phyloP scores from a whole-genome alignment of 2,329 filamentous ascomycete genomes.

The Neofusicoccum parvum region DNA sequence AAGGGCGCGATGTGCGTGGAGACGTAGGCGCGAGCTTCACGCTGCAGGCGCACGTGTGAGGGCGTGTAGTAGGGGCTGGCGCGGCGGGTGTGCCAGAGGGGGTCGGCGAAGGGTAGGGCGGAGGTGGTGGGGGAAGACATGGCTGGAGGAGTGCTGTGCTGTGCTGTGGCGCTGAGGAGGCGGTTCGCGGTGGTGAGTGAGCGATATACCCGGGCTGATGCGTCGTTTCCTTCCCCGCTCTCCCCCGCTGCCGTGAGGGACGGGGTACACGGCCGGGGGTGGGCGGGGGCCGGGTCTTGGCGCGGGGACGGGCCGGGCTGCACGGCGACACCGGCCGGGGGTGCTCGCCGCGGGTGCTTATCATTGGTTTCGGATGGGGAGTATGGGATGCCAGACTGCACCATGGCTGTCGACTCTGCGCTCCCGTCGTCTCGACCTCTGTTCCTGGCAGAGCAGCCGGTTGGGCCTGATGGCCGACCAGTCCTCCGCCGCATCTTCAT shows the following conservation, averaged over 20 bases:
- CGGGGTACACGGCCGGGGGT: not conserved
- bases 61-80: not conserved
- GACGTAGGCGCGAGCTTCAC: conserved; percentile 1
- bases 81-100: not conserved
- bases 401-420: not conserved
- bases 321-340: not conserved
- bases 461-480: not conserved
- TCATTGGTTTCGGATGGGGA: too few species aligned
- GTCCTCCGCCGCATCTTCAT: conserved; percentile 46
- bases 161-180: too few species aligned
- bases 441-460: not conserved
- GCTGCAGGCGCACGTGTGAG: not conserved
- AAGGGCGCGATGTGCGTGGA: conserved; percentile 31
- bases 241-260: not conserved
- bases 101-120: not conserved
- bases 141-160: too few species aligned
- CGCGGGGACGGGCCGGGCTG: not conserved
- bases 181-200: too few species aligned
- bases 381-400: not conserved
- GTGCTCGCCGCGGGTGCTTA: not conserved
- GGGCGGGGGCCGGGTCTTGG: not conserved
- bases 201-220: too few species aligned
- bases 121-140: not conserved
- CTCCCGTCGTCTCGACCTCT: not conserved
- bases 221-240: too few species aligned